A percentile compares a stretch with the other conserved stretches of the same genome.
phyloP scores from a whole-genome alignment of 768 basidiomycete species.

The Naganishia antarctica region DNA sequence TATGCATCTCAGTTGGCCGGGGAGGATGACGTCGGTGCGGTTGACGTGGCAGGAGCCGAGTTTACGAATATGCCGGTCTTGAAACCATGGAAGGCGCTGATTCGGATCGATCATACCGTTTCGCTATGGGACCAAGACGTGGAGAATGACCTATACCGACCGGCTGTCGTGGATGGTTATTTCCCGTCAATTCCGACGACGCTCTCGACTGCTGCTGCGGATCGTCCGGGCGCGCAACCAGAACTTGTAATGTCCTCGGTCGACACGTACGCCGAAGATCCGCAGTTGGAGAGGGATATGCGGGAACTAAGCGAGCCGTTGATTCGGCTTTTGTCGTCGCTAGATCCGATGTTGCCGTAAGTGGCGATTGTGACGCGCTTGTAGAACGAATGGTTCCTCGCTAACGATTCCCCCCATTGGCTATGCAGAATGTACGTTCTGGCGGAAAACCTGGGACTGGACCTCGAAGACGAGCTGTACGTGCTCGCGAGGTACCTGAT shows the following conservation, averaged over 20 bases:
- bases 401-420: background rate
- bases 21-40: conserved; percentile 15
- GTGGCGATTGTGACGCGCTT: conserved; percentile 19
- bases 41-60: background rate
- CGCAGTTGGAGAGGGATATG: conserved; percentile 10
- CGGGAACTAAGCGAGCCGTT: conserved; percentile 27
- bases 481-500: conserved; percentile 90
- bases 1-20: conserved; percentile 29
- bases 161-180: background rate
- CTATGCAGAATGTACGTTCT: conserved; percentile 42
- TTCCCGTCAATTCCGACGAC: conserved; percentile 23
- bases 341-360: conserved; percentile 45
- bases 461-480: conserved; percentile 61
- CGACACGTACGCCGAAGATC: conserved; percentile 15
- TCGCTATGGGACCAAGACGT: conserved; percentile 13
- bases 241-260: conserved; percentile 19
- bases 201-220: background rate
- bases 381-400: too few relatives aligned
- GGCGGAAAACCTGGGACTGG: conserved; percentile 41
- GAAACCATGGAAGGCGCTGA: conserved; percentile 84
- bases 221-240: background rate
- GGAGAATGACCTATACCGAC: background rate
- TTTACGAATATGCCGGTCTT: conserved; percentile 50
- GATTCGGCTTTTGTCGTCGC: conserved; percentile 49
- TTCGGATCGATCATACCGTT: conserved; percentile 52